phyloP scores from a whole-genome alignment of 768 basidiomycete genomes.

The Nidula microcarpa region DNA sequence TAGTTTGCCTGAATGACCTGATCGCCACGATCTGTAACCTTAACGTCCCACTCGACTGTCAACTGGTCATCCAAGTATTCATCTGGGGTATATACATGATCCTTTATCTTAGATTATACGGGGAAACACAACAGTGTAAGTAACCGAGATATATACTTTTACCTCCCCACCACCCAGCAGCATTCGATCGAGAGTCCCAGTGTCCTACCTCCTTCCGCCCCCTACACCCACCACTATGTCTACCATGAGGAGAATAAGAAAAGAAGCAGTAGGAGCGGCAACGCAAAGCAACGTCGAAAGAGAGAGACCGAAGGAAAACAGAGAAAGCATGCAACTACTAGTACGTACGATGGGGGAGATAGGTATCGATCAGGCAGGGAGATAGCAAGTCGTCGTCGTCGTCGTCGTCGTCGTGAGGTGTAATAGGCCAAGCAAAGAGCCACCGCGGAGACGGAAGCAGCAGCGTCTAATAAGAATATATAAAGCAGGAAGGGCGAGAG shows the following conservation, averaged over 20 bases:
- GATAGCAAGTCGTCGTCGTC: too few species aligned
- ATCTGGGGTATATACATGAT: neutral
- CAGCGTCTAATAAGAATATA: neutral
- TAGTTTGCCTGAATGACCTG: neutral
- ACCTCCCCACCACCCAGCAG: neutral
- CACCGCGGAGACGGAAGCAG: neutral
- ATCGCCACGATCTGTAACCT: neutral
- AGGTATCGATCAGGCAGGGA: too few species aligned
- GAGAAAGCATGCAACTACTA: too few species aligned
- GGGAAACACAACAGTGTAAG: neutral
- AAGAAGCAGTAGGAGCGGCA: too few species aligned
- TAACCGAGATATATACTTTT: constrained; percentile 1
- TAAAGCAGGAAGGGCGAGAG: neutral
- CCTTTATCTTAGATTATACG: constrained; percentile 1
- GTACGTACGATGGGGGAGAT: too few species aligned
- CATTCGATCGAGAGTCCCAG: too few species aligned
- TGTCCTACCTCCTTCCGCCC: neutral
- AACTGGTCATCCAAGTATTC: neutral
- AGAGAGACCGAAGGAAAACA: too few species aligned
- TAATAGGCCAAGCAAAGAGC: too few species aligned
- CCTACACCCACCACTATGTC: neutral
- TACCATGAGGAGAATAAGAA: too few species aligned
- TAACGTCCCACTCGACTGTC: neutral
- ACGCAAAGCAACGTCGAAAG: too few species aligned
- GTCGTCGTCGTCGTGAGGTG: too few species aligned